phyloP scores from a whole-genome alignment of 257 asterid species.

The Solanum rostratum region DNA sequence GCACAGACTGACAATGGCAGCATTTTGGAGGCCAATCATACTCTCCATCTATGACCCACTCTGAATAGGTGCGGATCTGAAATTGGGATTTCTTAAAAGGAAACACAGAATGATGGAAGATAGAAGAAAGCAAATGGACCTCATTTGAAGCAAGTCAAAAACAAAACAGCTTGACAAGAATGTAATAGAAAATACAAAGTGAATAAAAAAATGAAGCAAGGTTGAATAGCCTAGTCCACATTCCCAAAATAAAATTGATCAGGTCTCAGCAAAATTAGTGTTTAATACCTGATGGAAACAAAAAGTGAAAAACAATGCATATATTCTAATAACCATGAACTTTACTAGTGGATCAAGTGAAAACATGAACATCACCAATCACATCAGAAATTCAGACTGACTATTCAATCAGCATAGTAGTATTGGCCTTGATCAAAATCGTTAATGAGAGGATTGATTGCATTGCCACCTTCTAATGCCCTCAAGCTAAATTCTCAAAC shows the following conservation, averaged over 20 bases:
- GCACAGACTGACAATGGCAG: slow-evolving; percentile 63
- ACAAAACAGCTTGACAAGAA: neutral
- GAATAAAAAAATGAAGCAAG: neutral
- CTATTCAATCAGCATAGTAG: neutral
- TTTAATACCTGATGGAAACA: neutral
- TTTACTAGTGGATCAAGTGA: neutral
- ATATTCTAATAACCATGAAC: neutral
- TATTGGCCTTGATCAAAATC: neutral
- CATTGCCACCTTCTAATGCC: neutral
- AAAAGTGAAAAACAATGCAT: neutral
- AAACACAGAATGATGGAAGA: neutral
- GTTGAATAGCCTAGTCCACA: neutral
- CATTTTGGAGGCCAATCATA: slow-evolving; percentile 98
- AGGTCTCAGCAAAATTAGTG: neutral
- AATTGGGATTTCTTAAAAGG: neutral
- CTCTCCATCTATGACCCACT: slow-evolving; percentile 97
- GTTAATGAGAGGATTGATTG: neutral
- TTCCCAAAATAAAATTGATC: neutral
- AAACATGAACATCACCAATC: neutral
- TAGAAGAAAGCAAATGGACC: neutral
- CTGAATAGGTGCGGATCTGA: slow-evolving; percentile 79
- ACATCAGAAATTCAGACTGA: neutral
- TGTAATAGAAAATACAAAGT: neutral
- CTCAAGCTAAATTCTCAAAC: neutral
- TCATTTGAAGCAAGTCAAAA: neutral